Percentiles rank a stretch among this genome's conserved stretches.
phyloP scores from a whole-genome alignment of 176 grass and related monocot species.

The Calamus simplicifolius region DNA sequence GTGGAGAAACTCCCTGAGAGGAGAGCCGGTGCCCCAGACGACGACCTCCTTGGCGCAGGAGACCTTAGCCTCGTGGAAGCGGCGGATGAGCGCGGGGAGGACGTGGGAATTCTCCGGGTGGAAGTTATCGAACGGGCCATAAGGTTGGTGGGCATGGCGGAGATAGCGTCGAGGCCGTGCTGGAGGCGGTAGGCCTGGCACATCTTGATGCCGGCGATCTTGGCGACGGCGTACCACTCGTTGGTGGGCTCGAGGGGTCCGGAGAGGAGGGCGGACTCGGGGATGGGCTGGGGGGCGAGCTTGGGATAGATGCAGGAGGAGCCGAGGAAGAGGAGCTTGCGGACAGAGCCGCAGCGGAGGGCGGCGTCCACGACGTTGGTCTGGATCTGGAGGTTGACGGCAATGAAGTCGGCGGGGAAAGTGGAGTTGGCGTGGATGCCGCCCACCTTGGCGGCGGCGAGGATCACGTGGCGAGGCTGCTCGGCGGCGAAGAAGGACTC shows the following conservation, averaged over 20 bases:
- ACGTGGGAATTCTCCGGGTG: constrained; percentile 14
- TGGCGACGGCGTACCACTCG: constrained; percentile 74
- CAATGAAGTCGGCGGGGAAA: constrained; percentile 68
- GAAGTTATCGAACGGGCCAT: neutral
- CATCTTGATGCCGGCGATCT: constrained; percentile 85
- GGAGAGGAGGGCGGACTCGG: constrained; percentile 45
- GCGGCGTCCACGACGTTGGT: constrained; percentile 74
- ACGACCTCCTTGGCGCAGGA: constrained; percentile 32
- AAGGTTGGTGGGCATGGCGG: constrained; percentile 34
- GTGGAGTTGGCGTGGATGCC: constrained; percentile 83
- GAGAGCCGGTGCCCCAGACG: constrained; percentile 57
- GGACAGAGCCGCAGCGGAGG: constrained; percentile 37
- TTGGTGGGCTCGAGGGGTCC: constrained; percentile 87
- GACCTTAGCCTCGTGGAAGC: constrained; percentile 64
- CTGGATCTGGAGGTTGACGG: constrained; percentile 86
- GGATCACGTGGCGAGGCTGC: constrained; percentile 51
- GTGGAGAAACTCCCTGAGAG: constrained; percentile 60
- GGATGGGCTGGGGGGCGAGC: constrained; percentile 70
- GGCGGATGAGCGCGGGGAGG: constrained; percentile 58
- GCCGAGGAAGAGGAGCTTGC: constrained; percentile 75
- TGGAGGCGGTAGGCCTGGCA: constrained; percentile 80
- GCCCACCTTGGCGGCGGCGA: constrained; percentile 74
- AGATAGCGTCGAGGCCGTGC: constrained; percentile 64
- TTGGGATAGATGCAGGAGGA: constrained; percentile 93
- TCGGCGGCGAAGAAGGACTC: constrained; percentile 68